Conservation (phyloP, 768 basidiomycete genomes). For the Naganishia friedmannii region DNA sequence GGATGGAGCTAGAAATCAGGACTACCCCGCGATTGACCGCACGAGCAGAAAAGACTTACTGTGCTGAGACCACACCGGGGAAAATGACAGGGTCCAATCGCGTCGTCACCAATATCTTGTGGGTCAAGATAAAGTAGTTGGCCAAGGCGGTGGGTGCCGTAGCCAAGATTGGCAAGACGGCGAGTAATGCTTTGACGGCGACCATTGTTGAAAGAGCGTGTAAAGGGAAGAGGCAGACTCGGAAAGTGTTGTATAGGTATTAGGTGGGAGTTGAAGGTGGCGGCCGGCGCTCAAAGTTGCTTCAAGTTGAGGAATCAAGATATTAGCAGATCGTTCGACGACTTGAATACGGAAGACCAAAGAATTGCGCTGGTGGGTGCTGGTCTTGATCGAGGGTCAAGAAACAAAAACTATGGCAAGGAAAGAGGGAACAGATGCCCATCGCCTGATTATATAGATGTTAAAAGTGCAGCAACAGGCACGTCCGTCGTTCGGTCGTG, state of each 20-base stretch:
- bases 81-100: conserved; percentile 50
- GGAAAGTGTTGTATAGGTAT: conserved; percentile 18
- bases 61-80: conserved; percentile 41
- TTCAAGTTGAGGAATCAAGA: not conserved
- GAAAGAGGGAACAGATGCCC: not conserved
- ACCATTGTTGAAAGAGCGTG: conserved; percentile 1
- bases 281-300: conserved; percentile 4
- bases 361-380: not conserved
- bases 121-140: conserved; percentile 45
- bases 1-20: no score
- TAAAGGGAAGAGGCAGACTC: not conserved
- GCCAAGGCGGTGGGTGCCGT: conserved; percentile 21
- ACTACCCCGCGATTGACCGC: not conserved
- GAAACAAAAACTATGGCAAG: not conserved
- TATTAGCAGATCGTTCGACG: conserved; percentile 1
- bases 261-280: not conserved
- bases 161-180: conserved; percentile 20
- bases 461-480: not conserved
- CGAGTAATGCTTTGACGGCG: conserved; percentile 15
- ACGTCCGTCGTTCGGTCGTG: not conserved
- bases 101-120: conserved; percentile 44
- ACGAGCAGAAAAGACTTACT: conserved; percentile 12
- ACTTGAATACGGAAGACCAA: not conserved
- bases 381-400: conserved; percentile 1
- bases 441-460: conserved; percentile 7